A percentile compares a stretch with the other conserved stretches of the same genome.
phyloP scores from a whole-genome alignment of 2,329 filamentous ascomycete species.

The Cadophora malorum region DNA sequence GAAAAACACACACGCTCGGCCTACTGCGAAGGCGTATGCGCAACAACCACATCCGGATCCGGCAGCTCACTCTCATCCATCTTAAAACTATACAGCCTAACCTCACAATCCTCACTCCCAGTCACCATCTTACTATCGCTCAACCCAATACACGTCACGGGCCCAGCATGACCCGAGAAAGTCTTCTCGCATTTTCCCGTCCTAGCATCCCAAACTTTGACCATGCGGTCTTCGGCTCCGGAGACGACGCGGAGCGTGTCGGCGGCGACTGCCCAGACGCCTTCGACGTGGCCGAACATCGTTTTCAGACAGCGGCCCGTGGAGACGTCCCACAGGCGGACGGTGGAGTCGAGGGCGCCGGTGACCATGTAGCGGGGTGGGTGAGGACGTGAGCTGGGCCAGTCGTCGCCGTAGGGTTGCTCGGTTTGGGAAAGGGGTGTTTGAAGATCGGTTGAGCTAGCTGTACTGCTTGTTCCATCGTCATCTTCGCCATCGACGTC shows the following conservation, averaged over 20 bases:
- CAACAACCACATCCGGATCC: slow-evolving; percentile 17
- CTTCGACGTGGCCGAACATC: slow-evolving; percentile 96
- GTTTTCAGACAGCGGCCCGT: slow-evolving; percentile 85
- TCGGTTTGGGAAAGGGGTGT: slow-evolving; percentile 32
- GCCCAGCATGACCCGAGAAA: slow-evolving; percentile 87
- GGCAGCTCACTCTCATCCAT: slow-evolving; percentile 30
- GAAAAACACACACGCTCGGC: background rate
- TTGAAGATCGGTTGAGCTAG: slow-evolving; percentile 32
- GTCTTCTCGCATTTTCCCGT: slow-evolving; percentile 92
- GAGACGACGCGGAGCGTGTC: slow-evolving; percentile 89
- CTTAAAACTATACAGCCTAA: slow-evolving; percentile 79
- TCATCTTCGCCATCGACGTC: slow-evolving; percentile 44
- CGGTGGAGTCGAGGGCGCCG: slow-evolving; percentile 87
- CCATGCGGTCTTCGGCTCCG: slow-evolving; percentile 90
- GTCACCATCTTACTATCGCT: slow-evolving; percentile 90
- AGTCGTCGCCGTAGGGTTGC: slow-evolving; percentile 45
- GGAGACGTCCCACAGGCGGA: slow-evolving; percentile 89
- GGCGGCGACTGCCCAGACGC: slow-evolving; percentile 90
- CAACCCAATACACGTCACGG: slow-evolving; percentile 90
- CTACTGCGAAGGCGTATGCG: slow-evolving; percentile 15
- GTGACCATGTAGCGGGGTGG: slow-evolving; percentile 94
- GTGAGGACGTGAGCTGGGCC: slow-evolving; percentile 70
- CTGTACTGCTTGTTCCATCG: slow-evolving; percentile 49
- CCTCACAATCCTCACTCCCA: slow-evolving; percentile 92
- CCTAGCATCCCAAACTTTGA: slow-evolving; percentile 94